Evolutionary conservation across 2,329 filamentous ascomycete genomes (phyloP), one percentile per base, ranked within the genome.

Genomic region (Nothopassalora personata): DNA sequence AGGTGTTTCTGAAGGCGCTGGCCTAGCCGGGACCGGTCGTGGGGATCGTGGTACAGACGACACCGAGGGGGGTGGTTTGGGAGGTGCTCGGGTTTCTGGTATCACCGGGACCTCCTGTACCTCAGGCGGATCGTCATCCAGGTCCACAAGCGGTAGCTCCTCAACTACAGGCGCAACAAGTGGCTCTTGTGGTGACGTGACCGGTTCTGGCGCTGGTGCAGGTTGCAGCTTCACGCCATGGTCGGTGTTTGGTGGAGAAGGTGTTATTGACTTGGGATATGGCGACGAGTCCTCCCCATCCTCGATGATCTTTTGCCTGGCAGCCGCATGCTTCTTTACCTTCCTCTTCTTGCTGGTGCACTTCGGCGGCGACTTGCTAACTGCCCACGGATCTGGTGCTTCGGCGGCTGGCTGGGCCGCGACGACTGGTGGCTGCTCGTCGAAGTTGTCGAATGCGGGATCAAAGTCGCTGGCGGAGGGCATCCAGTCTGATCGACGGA

Each of bases 331-430:
- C 54, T 66, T 67, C 62, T 65, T 66, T 33, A 56, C 59, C 60
- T 70, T 70, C 59, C 66, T 67, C 62, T 70, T 70, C 56, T 65
- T 67, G 59, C 61, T 65, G 55, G 57, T 61, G 28, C 43, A 27
- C 52, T 58, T 58, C n/a, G 56, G 52, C 18, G 58, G 54, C 30
- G 56, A 46, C 34, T 57, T 51, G 64, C 56, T 59, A 31, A 57
- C 46, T 58, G 54, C 55, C 61, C 64, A 60, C 46, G 58, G 53
- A 53, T 60, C 62, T 19, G 50, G 19, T 31, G 55, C 19, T 54
- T 59, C 23, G 45, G 61, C 39, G 39, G 60, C 54, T 46, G 57
- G 46, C 48, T 57, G 43, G 23, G 60, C 48, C 36, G 60, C 31
- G n/a, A 62, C 58, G 56, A 63, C 61, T 39, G 60, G 54, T 51